These are phyloP conservation scores for Pseudogymnoascus sp. DNA, from an alignment of 2,329 filamentous ascomycete species.

Conservation along the genomic window DNA sequence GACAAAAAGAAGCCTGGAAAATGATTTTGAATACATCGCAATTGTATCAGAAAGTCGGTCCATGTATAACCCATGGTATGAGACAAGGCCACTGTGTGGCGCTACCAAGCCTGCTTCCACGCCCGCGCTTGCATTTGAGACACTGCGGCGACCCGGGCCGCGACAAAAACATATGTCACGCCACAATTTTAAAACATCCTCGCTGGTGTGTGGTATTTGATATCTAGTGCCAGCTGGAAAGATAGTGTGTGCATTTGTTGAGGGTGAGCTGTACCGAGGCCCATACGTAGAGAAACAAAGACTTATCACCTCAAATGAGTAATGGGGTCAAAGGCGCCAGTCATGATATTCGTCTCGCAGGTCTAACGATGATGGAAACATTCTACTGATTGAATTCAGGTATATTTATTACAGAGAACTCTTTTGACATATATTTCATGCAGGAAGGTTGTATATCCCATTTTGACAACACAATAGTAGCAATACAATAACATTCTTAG, in stretches of 20 bases:
- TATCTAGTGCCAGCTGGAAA: not conserved
- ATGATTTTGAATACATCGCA: not conserved
- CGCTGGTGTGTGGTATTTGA: not conserved
- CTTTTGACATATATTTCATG: too few species aligned
- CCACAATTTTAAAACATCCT: not conserved
- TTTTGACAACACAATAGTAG: not conserved
- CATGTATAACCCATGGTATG: not conserved
- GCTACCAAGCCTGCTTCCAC: not conserved
- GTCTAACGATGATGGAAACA: too few species aligned
- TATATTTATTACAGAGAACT: too few species aligned
- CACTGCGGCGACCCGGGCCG: not conserved
- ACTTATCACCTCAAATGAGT: not conserved
- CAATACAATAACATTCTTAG: not conserved
- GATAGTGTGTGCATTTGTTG: not conserved
- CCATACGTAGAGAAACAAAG: not conserved
- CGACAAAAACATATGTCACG: not conserved
- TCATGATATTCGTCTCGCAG: too few species aligned
- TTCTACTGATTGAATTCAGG: not conserved
- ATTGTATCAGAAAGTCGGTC: not conserved
- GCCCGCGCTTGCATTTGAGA: not conserved
- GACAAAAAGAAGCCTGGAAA: not conserved
- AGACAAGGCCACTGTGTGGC: not conserved
- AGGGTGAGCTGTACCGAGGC: too few species aligned
- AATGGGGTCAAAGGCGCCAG: too few species aligned
- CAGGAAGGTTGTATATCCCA: too few species aligned